Base-by-base conservation (phyloP, 441 rosid species). In the Manihot esculenta region DNA sequence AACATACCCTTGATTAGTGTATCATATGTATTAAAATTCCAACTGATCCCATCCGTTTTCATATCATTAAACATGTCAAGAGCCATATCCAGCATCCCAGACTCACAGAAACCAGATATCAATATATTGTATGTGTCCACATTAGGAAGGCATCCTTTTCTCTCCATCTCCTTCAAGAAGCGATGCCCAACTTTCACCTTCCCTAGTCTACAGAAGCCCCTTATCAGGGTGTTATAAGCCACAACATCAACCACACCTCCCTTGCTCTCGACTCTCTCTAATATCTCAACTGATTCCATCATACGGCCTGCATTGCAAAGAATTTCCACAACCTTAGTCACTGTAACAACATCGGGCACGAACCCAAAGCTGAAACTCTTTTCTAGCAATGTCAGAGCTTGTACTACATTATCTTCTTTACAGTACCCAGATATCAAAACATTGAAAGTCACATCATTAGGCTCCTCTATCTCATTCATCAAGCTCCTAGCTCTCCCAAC, bases 401-500 rank as follows among this genome's bases (percentile, higher is more conserved):
- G 94, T 75, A 88, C 84, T 73, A 89, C 74, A 73, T 89, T 86
- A 41, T 74, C 81, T 58, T 92, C 94, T 70, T 82, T 86, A 75
- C 92, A 92, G 57, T 87, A 92, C 1, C 84, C 86, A 51, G 92
- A 86, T 75, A 92, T 88, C 87, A 94, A 78, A 64, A 92, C 69
- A 79, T 87, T 94, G 76, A 87, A 92, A 64, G 94, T 90, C 14
- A 87, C 92, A 66, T 80, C 89, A 79, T 85, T 84, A 2, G 95
- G 96, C 30, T 84, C 81, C 48, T 84, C 79, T 75, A 94, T 84
- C 55, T 88, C 93, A 76, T 76, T 82, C 92, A 90, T 85, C 69
- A 91, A 84, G 78, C 95, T 89, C 80, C 87, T 85, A 5, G 97
- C 95, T 81, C 97, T 86, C 68, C 96, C 99, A 7, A 87, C 85